A percentile compares a stretch with the other conserved stretches of the same genome.
phyloP scores from a whole-genome alignment of 2,329 filamentous ascomycete species.

The Neofusicoccum kwambonambiense region DNA sequence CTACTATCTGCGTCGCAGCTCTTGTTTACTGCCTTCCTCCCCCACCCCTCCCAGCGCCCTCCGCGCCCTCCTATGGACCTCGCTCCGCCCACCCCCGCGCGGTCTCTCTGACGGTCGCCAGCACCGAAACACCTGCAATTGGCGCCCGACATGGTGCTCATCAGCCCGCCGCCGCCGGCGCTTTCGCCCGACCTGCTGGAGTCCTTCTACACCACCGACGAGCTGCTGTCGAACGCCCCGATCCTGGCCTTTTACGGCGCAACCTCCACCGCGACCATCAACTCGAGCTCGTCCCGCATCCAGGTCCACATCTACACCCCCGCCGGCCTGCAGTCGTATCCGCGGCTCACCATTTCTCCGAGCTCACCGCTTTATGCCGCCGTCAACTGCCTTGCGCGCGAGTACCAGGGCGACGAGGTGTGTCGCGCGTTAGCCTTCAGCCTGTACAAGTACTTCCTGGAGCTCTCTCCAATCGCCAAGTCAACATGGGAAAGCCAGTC shows the following conservation, averaged over 20 bases:
- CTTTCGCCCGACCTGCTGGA: constrained; percentile 78
- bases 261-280: constrained; percentile 84
- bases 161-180: constrained; percentile 71
- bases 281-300: constrained; percentile 85
- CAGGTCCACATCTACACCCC: constrained; percentile 90
- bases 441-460: constrained; percentile 89
- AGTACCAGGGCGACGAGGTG: constrained; percentile 93
- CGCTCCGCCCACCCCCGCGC: constrained; percentile 4
- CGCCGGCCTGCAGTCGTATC: constrained; percentile 85
- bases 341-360: constrained; percentile 87
- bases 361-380: constrained; percentile 88
- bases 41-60: background rate
- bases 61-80: constrained; percentile 14
- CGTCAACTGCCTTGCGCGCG: constrained; percentile 84
- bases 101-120: constrained; percentile 13
- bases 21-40: constrained; percentile 13
- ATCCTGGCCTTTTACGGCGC: constrained; percentile 90
- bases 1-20: constrained; percentile 13
- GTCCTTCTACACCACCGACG: constrained; percentile 87
- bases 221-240: constrained; percentile 75
- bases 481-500: constrained; percentile 60
- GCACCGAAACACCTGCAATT: constrained; percentile 16
- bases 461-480: constrained; percentile 77
- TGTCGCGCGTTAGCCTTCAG: constrained; percentile 89
- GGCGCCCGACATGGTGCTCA: constrained; percentile 69